Conservation (phyloP, 768 basidiomycete genomes). For the Podaxis sp. region DNA sequence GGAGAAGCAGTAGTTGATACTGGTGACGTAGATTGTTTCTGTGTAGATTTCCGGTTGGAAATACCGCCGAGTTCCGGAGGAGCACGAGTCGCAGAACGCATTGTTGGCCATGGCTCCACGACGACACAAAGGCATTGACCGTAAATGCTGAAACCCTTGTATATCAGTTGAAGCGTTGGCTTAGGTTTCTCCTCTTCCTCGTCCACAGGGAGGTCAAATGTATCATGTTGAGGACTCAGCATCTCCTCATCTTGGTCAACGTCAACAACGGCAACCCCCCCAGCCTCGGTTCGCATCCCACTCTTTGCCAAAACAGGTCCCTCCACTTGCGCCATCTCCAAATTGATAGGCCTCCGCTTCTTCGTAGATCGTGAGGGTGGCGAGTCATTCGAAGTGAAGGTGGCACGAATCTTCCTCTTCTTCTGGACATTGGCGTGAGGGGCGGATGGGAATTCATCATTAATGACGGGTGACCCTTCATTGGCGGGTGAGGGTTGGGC, state of each 20-base stretch:
- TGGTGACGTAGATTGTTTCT: not conserved
- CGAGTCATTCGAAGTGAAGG: not conserved
- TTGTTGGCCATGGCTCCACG: conserved; percentile 73
- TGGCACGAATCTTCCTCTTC: not conserved
- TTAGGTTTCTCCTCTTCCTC: conserved; percentile 78
- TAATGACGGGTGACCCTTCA: no score
- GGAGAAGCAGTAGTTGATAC: conserved; percentile 12
- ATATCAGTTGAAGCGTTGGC: conserved; percentile 58
- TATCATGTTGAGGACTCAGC: conserved; percentile 8
- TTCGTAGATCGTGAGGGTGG: conserved; percentile 13
- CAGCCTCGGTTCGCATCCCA: no score
- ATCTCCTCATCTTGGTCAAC: conserved; percentile 14
- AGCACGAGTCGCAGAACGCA: conserved; percentile 22
- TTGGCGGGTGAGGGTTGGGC: not conserved
- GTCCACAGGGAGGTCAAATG: conserved; percentile 38
- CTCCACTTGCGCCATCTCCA: not conserved
- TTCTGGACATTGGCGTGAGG: not conserved
- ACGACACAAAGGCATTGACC: conserved; percentile 77
- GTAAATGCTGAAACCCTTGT: conserved; percentile 66
- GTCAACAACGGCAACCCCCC: not conserved
- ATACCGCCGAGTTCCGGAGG: conserved; percentile 1
- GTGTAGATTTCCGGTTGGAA: not conserved
- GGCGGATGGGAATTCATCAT: not conserved
- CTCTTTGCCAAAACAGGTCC: not conserved
- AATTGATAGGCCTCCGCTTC: conserved; percentile 11